Percentiles rank a stretch among this genome's conserved stretches.
Evolutionary conservation across 345 rosid genomes (phyloP).

Genomic region (Aethionema arabicum): DNA sequence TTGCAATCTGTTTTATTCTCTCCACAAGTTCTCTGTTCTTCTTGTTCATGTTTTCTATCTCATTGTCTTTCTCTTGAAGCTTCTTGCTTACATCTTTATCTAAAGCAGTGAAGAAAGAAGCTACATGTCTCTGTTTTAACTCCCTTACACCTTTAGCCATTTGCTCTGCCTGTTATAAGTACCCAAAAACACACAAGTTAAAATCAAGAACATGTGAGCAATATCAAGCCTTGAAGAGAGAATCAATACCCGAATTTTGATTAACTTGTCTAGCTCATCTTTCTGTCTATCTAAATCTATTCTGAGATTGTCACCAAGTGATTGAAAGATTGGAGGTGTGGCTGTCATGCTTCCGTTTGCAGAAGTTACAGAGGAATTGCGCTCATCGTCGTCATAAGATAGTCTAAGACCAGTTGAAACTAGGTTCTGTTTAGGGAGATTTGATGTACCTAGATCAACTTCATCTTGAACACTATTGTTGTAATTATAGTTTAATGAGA

Average conservation of each 20-base stretch:
- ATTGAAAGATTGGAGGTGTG: slow-evolving; percentile 50
- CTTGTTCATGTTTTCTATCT: slow-evolving; percentile 65
- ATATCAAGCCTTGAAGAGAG: neutral
- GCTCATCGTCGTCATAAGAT: slow-evolving; percentile 79
- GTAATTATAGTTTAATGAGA: slow-evolving; percentile 54
- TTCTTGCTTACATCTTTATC: slow-evolving; percentile 68
- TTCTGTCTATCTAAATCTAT: slow-evolving; percentile 58
- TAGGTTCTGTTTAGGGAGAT: slow-evolving; percentile 53
- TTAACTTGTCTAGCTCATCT: slow-evolving; percentile 65
- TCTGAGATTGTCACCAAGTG: slow-evolving; percentile 59
- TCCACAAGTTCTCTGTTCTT: slow-evolving; percentile 68
- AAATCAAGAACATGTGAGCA: neutral
- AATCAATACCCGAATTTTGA: slow-evolving; percentile 63
- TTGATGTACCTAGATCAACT: slow-evolving; percentile 46
- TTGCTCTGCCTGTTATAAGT: slow-evolving; percentile 54
- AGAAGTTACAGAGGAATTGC: slow-evolving; percentile 69
- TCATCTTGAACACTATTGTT: slow-evolving; percentile 51
- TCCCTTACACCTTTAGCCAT: slow-evolving; percentile 65
- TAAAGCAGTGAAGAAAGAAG: slow-evolving; percentile 56
- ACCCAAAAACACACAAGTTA: neutral
- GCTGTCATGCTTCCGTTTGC: slow-evolving; percentile 69
- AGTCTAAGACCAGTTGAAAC: slow-evolving; percentile 86
- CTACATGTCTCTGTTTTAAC: slow-evolving; percentile 64
- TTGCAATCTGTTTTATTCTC: slow-evolving; percentile 59
- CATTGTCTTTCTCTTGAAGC: slow-evolving; percentile 66